phyloP scores from a whole-genome alignment of 192 early-diverging fungal species.

The Paraglomus occultum region DNA sequence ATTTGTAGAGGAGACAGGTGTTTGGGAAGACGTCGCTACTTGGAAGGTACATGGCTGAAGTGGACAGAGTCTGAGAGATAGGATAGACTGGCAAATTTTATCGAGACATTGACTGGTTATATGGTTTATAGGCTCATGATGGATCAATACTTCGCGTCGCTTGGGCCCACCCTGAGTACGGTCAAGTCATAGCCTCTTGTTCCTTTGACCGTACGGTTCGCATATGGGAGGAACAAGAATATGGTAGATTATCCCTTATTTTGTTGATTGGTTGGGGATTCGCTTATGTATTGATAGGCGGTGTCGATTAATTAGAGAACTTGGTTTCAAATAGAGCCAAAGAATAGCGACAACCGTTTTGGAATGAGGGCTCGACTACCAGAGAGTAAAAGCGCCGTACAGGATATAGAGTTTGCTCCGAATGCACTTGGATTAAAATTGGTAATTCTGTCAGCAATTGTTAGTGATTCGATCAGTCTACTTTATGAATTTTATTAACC shows the following conservation, averaged over 20 bases:
- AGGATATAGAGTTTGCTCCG: conserved; percentile 90
- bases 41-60: conserved; percentile 70
- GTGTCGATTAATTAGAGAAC: background rate
- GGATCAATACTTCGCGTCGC: conserved; percentile 78
- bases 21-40: conserved; percentile 77
- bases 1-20: conserved; percentile 58
- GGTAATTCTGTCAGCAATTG: conserved; percentile 37
- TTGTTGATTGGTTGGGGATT: background rate
- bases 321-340: conserved; percentile 38
- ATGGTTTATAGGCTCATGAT: conserved; percentile 69
- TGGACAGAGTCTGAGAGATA: background rate
- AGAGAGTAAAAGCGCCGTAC: conserved; percentile 72
- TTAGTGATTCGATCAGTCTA: background rate
- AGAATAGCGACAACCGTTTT: conserved; percentile 71
- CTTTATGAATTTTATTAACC: background rate
- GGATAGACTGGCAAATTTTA: background rate
- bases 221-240: conserved; percentile 89
- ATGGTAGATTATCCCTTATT: conserved; percentile 42
- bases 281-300: background rate
- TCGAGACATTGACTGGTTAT: background rate
- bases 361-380: conserved; percentile 53
- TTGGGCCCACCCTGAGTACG: conserved; percentile 98
- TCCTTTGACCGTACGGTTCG: conserved; percentile 89
- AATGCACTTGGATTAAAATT: conserved; percentile 76
- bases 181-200: conserved; percentile 85